A percentile compares a stretch with the other conserved stretches of the same genome.
phyloP scores from a whole-genome alignment of 2,329 filamentous ascomycete species.

The Neofusicoccum sp. region DNA sequence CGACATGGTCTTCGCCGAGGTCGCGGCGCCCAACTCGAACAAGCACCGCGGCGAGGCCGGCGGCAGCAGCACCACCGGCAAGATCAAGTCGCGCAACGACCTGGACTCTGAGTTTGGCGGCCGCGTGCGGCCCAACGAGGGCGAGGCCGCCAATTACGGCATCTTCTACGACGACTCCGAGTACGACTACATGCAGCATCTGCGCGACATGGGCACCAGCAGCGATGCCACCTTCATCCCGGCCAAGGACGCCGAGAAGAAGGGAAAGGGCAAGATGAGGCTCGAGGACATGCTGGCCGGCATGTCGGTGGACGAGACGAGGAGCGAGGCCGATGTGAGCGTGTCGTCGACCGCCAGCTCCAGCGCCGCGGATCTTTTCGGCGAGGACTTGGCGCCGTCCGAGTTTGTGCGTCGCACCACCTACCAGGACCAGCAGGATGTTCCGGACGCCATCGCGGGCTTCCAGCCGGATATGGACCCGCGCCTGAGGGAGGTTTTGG shows the following conservation, averaged over 20 bases:
- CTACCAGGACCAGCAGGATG: constrained; percentile 89
- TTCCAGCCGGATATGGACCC: constrained; percentile 99
- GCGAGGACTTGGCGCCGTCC: constrained; percentile 73
- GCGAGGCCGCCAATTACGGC: constrained; percentile 90
- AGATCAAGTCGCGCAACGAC: constrained; percentile 69
- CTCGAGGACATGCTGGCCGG: constrained; percentile 77
- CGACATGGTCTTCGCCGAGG: constrained; percentile 83
- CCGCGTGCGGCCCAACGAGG: constrained; percentile 80
- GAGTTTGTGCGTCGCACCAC: constrained; percentile 74
- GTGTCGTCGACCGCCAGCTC: constrained; percentile 37
- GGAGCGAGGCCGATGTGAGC: constrained; percentile 44
- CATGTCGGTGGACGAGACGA: constrained; percentile 41
- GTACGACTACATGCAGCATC: constrained; percentile 99
- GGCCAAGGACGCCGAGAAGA: constrained; percentile 56
- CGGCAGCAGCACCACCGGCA: constrained; percentile 31
- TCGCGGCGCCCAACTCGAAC: constrained; percentile 40
- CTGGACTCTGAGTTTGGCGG: constrained; percentile 70
- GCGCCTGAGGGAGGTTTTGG: constrained; percentile 81
- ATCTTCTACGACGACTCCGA: constrained; percentile 92
- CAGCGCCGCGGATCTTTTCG: constrained; percentile 56
- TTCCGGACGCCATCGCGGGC: constrained; percentile 86
- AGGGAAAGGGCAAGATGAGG: constrained; percentile 68
- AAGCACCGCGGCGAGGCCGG: constrained; percentile 23
- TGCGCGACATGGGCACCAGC: constrained; percentile 73
- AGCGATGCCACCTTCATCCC: constrained; percentile 79